These are phyloP conservation scores for Nidularia sp. DNA, from an alignment of 768 basidiomycete genomes.

Conservation along the genomic window DNA sequence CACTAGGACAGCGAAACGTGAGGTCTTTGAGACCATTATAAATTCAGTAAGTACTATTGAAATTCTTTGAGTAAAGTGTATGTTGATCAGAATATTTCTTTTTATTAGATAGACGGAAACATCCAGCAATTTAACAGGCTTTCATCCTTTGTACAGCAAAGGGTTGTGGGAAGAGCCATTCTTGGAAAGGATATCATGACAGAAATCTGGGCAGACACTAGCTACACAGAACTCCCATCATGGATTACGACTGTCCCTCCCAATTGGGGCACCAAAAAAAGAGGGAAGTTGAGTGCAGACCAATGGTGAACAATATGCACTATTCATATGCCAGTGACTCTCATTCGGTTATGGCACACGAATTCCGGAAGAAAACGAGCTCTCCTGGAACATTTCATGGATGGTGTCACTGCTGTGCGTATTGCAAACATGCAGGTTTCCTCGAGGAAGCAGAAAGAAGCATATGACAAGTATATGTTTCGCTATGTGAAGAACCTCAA, in stretches of 20 bases:
- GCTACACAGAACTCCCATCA: slow-evolving; percentile 16
- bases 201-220: slow-evolving; percentile 23
- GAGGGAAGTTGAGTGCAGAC: slow-evolving; percentile 26
- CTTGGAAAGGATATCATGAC: slow-evolving; percentile 24
- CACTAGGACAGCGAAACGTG: slow-evolving; percentile 4
- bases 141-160: slow-evolving; percentile 1
- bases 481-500: slow-evolving; percentile 10
- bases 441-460: slow-evolving; percentile 11
- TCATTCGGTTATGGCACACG: slow-evolving; percentile 18
- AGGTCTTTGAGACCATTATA: slow-evolving; percentile 6
- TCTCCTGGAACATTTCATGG: slow-evolving; percentile 21
- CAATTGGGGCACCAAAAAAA: slow-evolving; percentile 21
- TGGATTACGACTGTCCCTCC: slow-evolving; percentile 25
- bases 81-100: not conserved
- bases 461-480: slow-evolving; percentile 13
- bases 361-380: slow-evolving; percentile 8
- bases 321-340: slow-evolving; percentile 21
- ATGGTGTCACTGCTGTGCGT: slow-evolving; percentile 17
- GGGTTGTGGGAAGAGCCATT: slow-evolving; percentile 6
- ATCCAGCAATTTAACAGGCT: not conserved
- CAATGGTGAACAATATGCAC: slow-evolving; percentile 21
- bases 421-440: slow-evolving; percentile 13
- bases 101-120: not conserved
- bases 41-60: slow-evolving; percentile 1
- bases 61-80: not conserved